Conservation (phyloP, 2,329 filamentous ascomycete species). For the Trichophyton benhamiae region DNA sequence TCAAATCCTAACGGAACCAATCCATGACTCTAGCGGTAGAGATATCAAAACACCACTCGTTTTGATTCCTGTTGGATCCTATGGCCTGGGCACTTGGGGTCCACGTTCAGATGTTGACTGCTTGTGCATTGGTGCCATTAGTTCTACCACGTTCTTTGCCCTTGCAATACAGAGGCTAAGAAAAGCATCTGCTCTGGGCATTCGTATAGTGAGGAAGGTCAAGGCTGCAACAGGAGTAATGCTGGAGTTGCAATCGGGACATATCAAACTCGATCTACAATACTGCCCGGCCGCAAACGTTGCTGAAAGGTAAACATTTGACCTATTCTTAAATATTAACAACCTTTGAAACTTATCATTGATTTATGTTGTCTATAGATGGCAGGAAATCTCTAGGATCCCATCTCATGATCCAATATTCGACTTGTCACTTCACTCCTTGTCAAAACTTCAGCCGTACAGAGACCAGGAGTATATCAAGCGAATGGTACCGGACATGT, state of each 20-base stretch:
- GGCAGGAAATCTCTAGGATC: slow-evolving; percentile 29
- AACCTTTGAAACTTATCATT: not conserved
- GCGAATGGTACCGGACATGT: slow-evolving; percentile 47
- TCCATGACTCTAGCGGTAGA: slow-evolving; percentile 13
- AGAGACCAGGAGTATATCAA: slow-evolving; percentile 51
- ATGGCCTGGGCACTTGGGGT: slow-evolving; percentile 51
- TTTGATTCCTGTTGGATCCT: slow-evolving; percentile 53
- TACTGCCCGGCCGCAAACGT: slow-evolving; percentile 51
- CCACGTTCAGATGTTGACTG: slow-evolving; percentile 52
- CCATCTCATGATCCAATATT: slow-evolving; percentile 44
- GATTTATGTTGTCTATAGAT: slow-evolving; percentile 17
- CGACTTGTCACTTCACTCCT: slow-evolving; percentile 42
- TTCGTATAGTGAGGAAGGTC: slow-evolving; percentile 46
- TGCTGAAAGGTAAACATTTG: slow-evolving; percentile 35
- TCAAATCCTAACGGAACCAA: slow-evolving; percentile 16
- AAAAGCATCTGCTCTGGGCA: slow-evolving; percentile 32
- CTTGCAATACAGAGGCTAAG: slow-evolving; percentile 45
- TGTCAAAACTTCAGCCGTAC: slow-evolving; percentile 52
- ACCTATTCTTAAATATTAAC: not conserved
- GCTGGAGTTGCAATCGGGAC: slow-evolving; percentile 49
- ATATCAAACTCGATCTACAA: slow-evolving; percentile 51
- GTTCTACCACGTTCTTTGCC: slow-evolving; percentile 49
- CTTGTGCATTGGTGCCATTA: slow-evolving; percentile 51
- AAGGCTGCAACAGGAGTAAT: slow-evolving; percentile 49
- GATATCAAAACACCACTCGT: slow-evolving; percentile 30